A percentile compares a stretch with the other conserved stretches of the same genome.
Conservation (phyloP, 2,329 filamentous ascomycete genomes). For the Paecilomyces niveus region DNA sequence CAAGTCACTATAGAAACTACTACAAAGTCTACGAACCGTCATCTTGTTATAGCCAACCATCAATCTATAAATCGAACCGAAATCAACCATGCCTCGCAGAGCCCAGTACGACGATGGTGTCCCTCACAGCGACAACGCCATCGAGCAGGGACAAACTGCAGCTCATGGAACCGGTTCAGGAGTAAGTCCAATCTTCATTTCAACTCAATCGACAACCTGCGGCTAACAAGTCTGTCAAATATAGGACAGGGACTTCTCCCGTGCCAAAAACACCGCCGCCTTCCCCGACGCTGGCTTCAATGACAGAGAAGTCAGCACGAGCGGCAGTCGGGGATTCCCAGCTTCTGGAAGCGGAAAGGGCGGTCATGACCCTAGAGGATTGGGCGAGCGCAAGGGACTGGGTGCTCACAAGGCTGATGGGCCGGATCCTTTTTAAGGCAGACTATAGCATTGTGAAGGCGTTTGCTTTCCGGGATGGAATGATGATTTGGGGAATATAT, state of each 20-base stretch:
- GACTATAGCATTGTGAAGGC: background rate
- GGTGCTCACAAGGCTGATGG: constrained; percentile 13
- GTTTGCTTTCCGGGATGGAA: background rate
- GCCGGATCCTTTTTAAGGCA: background rate
- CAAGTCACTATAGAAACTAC: background rate
- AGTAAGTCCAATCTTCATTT: constrained; percentile 12
- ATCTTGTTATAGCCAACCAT: background rate
- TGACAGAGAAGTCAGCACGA: constrained; percentile 17
- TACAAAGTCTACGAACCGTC: too few species aligned
- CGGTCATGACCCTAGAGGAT: constrained; percentile 25
- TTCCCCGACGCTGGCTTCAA: constrained; percentile 26
- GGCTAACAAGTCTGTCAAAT: background rate
- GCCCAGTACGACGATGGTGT: constrained; percentile 32
- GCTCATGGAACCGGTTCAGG: constrained; percentile 27
- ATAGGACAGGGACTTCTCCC: constrained; percentile 15
- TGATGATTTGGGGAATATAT: background rate
- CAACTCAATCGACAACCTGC: background rate
- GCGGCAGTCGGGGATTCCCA: constrained; percentile 15
- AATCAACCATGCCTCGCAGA: constrained; percentile 30
- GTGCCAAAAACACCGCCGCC: constrained; percentile 24
- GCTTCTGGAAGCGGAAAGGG: constrained; percentile 29
- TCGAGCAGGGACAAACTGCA: constrained; percentile 25
- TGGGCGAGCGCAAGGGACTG: constrained; percentile 29
- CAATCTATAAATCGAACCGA: background rate
- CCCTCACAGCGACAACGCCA: constrained; percentile 32